Conservation (phyloP, 768 basidiomycete genomes). For the Russula sp. region DNA sequence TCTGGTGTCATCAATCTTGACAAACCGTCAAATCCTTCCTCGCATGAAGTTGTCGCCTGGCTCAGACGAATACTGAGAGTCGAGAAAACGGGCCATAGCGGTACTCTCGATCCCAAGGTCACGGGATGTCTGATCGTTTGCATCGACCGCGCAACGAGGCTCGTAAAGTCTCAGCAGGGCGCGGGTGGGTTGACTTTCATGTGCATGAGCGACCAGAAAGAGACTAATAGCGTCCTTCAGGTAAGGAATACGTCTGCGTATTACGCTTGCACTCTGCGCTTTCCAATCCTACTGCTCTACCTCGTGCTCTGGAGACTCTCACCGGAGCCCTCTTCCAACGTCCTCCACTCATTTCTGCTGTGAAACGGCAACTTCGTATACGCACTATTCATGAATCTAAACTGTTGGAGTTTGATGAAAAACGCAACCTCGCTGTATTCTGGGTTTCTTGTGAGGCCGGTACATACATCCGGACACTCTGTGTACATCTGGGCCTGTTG, state of each 20-base stretch:
- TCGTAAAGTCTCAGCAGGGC: slow-evolving; percentile 98
- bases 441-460: slow-evolving; percentile 99
- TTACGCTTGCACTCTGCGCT: slow-evolving; percentile 85
- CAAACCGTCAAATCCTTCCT: slow-evolving; percentile 98
- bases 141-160: slow-evolving; percentile 94
- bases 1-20: slow-evolving; percentile 99
- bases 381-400: slow-evolving; percentile 97
- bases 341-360: slow-evolving; percentile 96
- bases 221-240: slow-evolving; percentile 33
- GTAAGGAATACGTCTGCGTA: slow-evolving; percentile 98
- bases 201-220: background rate
- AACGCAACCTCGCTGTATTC: slow-evolving; percentile 93
- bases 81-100: slow-evolving; percentile 98
- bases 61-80: slow-evolving; percentile 91
- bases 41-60: slow-evolving; percentile 99
- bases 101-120: slow-evolving; percentile 98
- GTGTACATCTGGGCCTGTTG: slow-evolving; percentile 91
- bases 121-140: slow-evolving; percentile 99
- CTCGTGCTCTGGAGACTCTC: slow-evolving; percentile 91
- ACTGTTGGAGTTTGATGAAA: slow-evolving; percentile 94
- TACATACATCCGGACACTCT: slow-evolving; percentile 92
- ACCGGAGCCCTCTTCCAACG: slow-evolving; percentile 99
- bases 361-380: slow-evolving; percentile 95
- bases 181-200: slow-evolving; percentile 57
- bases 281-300: slow-evolving; percentile 75